Conservation (phyloP, 768 basidiomycete species). For the Amanita subjunquillea region DNA sequence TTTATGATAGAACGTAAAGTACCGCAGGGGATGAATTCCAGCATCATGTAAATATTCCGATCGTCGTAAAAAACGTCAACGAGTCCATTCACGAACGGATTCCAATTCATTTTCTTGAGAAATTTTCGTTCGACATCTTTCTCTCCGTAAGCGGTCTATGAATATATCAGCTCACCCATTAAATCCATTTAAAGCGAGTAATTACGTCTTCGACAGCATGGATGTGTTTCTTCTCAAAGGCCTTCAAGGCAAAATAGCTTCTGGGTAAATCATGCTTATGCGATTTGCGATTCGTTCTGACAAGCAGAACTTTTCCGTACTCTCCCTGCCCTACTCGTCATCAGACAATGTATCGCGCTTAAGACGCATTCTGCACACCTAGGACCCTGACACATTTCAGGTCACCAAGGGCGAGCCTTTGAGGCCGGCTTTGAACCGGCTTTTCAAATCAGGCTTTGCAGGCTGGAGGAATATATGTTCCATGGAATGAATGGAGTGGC, state of each 20-base stretch:
- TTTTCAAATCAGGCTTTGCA: conserved; percentile 5
- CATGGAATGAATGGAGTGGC: background rate
- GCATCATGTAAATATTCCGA: conserved; percentile 36
- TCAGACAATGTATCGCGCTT: background rate
- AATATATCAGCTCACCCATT: background rate
- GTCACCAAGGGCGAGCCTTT: conserved; percentile 23
- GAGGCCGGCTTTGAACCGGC: conserved; percentile 26
- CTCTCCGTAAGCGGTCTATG: conserved; percentile 16
- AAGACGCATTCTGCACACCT: conserved; percentile 16
- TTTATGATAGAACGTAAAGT: conserved; percentile 29
- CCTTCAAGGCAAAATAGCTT: conserved; percentile 38
- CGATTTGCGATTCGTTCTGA: conserved; percentile 17
- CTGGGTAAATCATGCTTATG: conserved; percentile 24
- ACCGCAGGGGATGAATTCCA: conserved; percentile 40
- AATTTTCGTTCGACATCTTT: conserved; percentile 31
- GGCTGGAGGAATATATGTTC: background rate
- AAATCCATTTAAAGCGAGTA: background rate
- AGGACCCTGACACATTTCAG: conserved; percentile 31
- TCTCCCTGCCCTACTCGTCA: conserved; percentile 26
- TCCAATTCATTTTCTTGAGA: conserved; percentile 38
- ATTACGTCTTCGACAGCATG: conserved; percentile 17
- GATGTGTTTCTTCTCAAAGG: conserved; percentile 23
- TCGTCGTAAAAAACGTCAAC: conserved; percentile 35
- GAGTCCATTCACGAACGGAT: conserved; percentile 39
- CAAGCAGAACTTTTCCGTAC: conserved; percentile 32